Evolutionary conservation across 176 grass and related monocot genomes (phyloP).

Genomic region (Ampelocalamus luodianensis): DNA sequence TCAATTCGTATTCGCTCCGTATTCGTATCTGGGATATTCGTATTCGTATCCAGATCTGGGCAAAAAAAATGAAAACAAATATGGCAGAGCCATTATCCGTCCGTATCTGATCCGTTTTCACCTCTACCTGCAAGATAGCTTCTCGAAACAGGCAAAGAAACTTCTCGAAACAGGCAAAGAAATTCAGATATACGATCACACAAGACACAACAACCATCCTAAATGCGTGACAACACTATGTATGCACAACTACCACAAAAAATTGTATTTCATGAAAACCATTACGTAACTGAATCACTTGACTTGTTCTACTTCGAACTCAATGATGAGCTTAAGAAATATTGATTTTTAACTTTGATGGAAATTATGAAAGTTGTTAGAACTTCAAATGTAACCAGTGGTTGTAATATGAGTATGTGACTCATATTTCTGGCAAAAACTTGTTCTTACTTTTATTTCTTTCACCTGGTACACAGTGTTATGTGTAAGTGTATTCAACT

Average conservation of each 20-base stretch:
- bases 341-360: not conserved
- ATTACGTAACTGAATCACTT: not conserved
- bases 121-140: constrained; percentile 10
- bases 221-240: not conserved
- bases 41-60: no score
- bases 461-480: constrained; percentile 15
- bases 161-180: no score
- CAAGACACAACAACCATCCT: not conserved
- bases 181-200: not conserved
- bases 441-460: not conserved
- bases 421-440: not conserved
- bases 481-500: constrained; percentile 2
- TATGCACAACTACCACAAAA: not conserved
- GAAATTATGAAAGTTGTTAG: not conserved
- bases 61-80: no score
- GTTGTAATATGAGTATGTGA: constrained; percentile 6
- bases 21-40: no score
- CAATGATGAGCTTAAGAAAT: constrained; percentile 6
- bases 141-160: no score
- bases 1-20: no score
- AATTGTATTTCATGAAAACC: constrained; percentile 20
- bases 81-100: no score
- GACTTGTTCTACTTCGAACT: not conserved
- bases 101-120: no score
- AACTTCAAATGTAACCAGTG: not conserved